A percentile compares a stretch with the other conserved stretches of the same genome.
phyloP scores from a whole-genome alignment of 2,329 filamentous ascomycete species.

The Claviceps sp. region DNA sequence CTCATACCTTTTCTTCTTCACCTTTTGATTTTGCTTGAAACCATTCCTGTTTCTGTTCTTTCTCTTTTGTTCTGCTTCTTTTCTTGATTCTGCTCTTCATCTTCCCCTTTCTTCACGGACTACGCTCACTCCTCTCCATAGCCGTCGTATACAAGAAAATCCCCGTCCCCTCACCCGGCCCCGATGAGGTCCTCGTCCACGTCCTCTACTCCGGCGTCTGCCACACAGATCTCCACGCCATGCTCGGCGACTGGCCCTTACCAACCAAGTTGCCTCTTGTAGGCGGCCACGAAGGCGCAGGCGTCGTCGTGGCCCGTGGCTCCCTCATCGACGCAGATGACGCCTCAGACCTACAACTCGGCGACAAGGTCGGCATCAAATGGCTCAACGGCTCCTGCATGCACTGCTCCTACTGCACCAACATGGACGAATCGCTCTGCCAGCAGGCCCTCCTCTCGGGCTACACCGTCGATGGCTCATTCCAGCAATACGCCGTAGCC shows the following conservation, averaged over 20 bases:
- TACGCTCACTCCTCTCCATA: conserved; percentile 12
- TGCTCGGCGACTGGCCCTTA: conserved; percentile 84
- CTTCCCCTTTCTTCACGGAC: too few relatives aligned
- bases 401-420: conserved; percentile 69
- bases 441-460: conserved; percentile 62
- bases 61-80: too few relatives aligned
- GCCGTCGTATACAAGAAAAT: conserved; percentile 66
- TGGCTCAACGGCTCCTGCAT: conserved; percentile 88
- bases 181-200: conserved; percentile 85
- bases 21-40: too few relatives aligned
- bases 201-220: conserved; percentile 85
- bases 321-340: conserved; percentile 49
- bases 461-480: conserved; percentile 84
- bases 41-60: too few relatives aligned
- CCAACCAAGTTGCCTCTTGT: conserved; percentile 72
- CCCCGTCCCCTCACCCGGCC: conserved; percentile 64
- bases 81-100: too few relatives aligned
- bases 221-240: conserved; percentile 70
- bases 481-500: conserved; percentile 84
- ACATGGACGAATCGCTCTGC: conserved; percentile 74
- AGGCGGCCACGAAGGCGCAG: conserved; percentile 69
- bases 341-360: conserved; percentile 50
- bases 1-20: too few relatives aligned
- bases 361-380: conserved; percentile 79
- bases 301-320: conserved; percentile 69